Evolutionary conservation across 2,329 filamentous ascomycete species (phyloP).

Genomic region (Coleophoma cylindrospora): DNA sequence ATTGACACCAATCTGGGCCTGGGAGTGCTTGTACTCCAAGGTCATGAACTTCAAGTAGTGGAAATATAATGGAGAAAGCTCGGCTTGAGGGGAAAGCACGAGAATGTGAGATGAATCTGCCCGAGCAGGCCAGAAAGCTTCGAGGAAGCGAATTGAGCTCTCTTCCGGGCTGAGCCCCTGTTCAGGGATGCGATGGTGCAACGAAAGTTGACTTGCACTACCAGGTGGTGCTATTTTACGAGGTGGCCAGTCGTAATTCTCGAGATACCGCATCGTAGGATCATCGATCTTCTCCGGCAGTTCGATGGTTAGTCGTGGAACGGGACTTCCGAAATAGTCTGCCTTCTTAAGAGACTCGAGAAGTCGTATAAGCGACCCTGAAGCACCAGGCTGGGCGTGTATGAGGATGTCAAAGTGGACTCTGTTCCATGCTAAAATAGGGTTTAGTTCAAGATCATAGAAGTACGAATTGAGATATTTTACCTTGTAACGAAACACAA

Average conservation of each 20-base stretch:
- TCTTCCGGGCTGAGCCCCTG: slow-evolving; percentile 60
- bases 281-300: slow-evolving; percentile 67
- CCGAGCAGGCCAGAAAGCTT: slow-evolving; percentile 79
- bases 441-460: slow-evolving; percentile 10
- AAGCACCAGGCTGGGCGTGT: slow-evolving; percentile 65
- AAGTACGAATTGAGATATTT: slow-evolving; percentile 8
- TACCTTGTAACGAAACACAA: slow-evolving; percentile 62
- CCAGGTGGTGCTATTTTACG: slow-evolving; percentile 25
- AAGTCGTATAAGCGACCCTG: slow-evolving; percentile 71
- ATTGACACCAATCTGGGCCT: slow-evolving; percentile 38
- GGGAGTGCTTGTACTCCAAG: slow-evolving; percentile 73
- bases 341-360: slow-evolving; percentile 70
- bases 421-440: slow-evolving; percentile 64
- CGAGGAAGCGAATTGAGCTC: slow-evolving; percentile 69
- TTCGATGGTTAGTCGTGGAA: slow-evolving; percentile 79
- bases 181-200: slow-evolving; percentile 69
- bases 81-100: slow-evolving; percentile 75
- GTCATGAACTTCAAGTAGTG: slow-evolving; percentile 79
- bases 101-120: slow-evolving; percentile 67
- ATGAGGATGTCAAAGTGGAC: slow-evolving; percentile 78
- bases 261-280: slow-evolving; percentile 57
- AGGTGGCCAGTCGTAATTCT: slow-evolving; percentile 64
- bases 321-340: slow-evolving; percentile 66
- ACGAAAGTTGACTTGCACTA: slow-evolving; percentile 51
- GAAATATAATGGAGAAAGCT: slow-evolving; percentile 76